Percentiles rank a stretch among this genome's conserved stretches.
Evolutionary conservation across 768 basidiomycete species (phyloP).

Genomic region (Trametes elegans): DNA sequence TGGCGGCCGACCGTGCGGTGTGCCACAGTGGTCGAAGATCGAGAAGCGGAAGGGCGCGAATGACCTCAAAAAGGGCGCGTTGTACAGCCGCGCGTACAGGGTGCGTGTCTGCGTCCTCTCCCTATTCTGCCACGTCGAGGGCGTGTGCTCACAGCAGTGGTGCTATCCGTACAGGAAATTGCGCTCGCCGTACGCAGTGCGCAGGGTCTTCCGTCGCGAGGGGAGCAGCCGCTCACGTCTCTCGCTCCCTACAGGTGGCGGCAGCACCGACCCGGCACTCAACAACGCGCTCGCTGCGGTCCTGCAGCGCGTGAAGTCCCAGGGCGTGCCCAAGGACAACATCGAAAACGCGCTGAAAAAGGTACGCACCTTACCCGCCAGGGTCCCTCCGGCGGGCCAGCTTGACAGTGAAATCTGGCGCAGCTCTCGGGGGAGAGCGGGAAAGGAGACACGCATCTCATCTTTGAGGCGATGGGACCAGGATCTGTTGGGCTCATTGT

Average conservation of each 20-base stretch:
- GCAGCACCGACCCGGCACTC: conserved; percentile 50
- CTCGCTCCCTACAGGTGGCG: conserved; percentile 43
- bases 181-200: conserved; percentile 57
- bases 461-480: conserved; percentile 60
- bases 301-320: conserved; percentile 53
- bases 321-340: conserved; percentile 67
- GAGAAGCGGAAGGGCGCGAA: conserved; percentile 67
- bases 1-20: not conserved
- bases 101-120: conserved; percentile 49
- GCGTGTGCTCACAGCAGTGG: too few species aligned
- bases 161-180: too few species aligned
- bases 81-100: conserved; percentile 54
- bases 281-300: conserved; percentile 53
- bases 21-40: conserved; percentile 70
- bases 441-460: conserved; percentile 44
- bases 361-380: conserved; percentile 32
- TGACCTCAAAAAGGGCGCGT: conserved; percentile 55
- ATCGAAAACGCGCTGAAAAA: conserved; percentile 60
- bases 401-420: not conserved
- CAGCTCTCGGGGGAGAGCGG: conserved; percentile 52
- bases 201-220: conserved; percentile 14
- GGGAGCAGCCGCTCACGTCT: not conserved
- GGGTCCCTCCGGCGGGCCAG: not conserved
- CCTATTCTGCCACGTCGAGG: too few species aligned
- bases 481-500: conserved; percentile 63